Evolutionary conservation across 176 grass and related monocot genomes (phyloP), one percentile per base, ranked within the genome.

Genomic region (Carex parvula): DNA sequence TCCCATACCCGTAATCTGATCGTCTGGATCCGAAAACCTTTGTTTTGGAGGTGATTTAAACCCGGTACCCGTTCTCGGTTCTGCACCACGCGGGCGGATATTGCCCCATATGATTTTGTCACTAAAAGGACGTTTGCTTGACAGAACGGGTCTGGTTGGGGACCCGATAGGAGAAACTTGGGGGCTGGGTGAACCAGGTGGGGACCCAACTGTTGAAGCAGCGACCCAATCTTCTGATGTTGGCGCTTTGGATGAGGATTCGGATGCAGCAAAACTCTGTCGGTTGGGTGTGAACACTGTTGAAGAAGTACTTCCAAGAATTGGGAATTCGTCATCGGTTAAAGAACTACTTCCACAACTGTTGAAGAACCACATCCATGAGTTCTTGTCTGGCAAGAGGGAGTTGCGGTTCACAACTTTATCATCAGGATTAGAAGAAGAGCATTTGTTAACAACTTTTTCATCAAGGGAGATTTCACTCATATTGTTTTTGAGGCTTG

Each of bases 1-100:
- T 92, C 5, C 94, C 94, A 30, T 97, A 89, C 64, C 94, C 94
- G 48, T 97, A 94, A 84, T 92, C 42, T 2, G 86, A 88, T 5
- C 72, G 86, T 18, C 90, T 90, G 12, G 88, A 92, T 87, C 92
- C 84, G 6, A 94, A 85, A 44, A 94, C 90, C 71, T 84, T 87
- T 18, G 85, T 73, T 56, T 90, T 12, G 84, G 80, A 6, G 75
- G 37, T 24, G 67, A 74, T 52, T 64, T 67, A 16, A 59, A 73
- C 70, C 86, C 85, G 3, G 78, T 74, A n/a, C 83, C 54, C 16
- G 62, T 83, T 26, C 39, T 83, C 0, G 65, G 70, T 16, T 91
- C 83, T 30, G 64, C 87, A 7, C 90, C 88, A 1, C 87, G 79
- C 9, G 86, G 81, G 75, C 84, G 86, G 66, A 94, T 92, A 83